phyloP scores from a whole-genome alignment of 352 stramenopile species.

The Peronospora farinosa region DNA sequence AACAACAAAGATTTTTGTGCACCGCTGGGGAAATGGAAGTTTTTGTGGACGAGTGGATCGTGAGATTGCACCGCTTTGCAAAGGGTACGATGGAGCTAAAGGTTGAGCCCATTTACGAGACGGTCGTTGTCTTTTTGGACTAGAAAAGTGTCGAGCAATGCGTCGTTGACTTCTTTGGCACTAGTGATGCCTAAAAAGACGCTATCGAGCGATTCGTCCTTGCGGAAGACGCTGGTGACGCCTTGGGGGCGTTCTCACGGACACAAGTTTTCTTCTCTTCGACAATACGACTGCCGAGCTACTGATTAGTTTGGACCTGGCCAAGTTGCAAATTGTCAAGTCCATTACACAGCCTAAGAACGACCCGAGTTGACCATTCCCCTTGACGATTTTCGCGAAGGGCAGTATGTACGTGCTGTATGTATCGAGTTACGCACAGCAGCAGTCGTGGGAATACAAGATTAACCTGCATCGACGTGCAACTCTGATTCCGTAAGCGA shows the following conservation, averaged over 20 bases:
- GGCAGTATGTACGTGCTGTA: constrained; percentile 69
- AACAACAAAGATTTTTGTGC: constrained; percentile 27
- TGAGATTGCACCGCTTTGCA: constrained; percentile 63
- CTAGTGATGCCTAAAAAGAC: constrained; percentile 30
- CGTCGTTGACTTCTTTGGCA: constrained; percentile 33
- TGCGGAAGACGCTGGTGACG: constrained; percentile 54
- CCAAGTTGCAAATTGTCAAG: constrained; percentile 73
- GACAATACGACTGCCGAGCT: constrained; percentile 70
- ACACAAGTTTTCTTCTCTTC: constrained; percentile 75
- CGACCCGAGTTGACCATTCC: constrained; percentile 52
- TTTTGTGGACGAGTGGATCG: constrained; percentile 61
- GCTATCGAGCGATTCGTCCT: constrained; percentile 38
- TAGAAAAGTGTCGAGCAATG: constrained; percentile 37
- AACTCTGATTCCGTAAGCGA: constrained; percentile 55
- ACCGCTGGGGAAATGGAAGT: constrained; percentile 70
- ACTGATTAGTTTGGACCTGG: constrained; percentile 61
- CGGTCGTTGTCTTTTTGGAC: constrained; percentile 65
- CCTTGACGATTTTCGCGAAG: constrained; percentile 65
- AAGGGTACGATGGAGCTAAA: constrained; percentile 49
- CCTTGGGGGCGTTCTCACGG: constrained; percentile 76
- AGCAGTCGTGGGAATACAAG: constrained; percentile 76
- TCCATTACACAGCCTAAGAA: constrained; percentile 40
- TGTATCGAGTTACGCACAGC: constrained; percentile 68
- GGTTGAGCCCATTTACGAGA: constrained; percentile 47
- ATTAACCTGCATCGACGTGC: constrained; percentile 66